These are phyloP conservation scores for Chaetomiaceae sp. DNA, from an alignment of 2,329 filamentous ascomycete species.

Conservation along the genomic window DNA sequence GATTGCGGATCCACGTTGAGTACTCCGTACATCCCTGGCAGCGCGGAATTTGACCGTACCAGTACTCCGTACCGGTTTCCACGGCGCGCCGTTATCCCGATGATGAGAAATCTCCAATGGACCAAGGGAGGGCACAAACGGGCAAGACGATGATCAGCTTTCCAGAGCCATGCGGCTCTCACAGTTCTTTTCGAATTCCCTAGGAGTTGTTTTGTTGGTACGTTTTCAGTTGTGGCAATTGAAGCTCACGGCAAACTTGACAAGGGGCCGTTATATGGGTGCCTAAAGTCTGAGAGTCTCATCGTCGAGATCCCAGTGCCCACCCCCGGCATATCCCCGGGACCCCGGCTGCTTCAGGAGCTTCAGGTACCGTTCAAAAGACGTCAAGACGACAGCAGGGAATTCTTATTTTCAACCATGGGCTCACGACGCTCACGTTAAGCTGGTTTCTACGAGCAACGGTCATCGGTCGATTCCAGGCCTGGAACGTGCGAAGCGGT, in stretches of 20 bases:
- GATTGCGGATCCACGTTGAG: neutral
- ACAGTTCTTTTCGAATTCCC: neutral
- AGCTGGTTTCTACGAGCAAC: neutral
- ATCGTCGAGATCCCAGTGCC: neutral
- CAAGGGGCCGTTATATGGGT: conserved; percentile 14
- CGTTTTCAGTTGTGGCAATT: neutral
- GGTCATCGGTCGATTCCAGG: neutral
- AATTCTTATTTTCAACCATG: neutral
- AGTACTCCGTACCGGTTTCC: no score
- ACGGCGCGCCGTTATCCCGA: no score
- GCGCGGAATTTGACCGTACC: neutral
- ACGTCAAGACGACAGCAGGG: neutral
- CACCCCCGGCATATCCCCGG: conserved; percentile 6
- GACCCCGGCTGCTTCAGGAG: neutral
- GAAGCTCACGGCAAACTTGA: neutral
- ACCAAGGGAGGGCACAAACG: no score
- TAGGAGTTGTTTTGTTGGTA: neutral
- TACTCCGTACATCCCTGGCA: neutral
- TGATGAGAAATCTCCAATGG: no score
- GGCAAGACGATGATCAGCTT: neutral
- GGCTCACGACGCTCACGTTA: neutral
- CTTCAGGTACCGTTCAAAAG: neutral
- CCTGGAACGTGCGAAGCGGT: conserved; percentile 6
- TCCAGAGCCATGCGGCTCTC: neutral
- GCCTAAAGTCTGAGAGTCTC: conserved; percentile 7